Evolutionary conservation across 495 filamentous ascomycete species (phyloP), one percentile per base, ranked within the genome.

Genomic region (Daldinia childiae): DNA sequence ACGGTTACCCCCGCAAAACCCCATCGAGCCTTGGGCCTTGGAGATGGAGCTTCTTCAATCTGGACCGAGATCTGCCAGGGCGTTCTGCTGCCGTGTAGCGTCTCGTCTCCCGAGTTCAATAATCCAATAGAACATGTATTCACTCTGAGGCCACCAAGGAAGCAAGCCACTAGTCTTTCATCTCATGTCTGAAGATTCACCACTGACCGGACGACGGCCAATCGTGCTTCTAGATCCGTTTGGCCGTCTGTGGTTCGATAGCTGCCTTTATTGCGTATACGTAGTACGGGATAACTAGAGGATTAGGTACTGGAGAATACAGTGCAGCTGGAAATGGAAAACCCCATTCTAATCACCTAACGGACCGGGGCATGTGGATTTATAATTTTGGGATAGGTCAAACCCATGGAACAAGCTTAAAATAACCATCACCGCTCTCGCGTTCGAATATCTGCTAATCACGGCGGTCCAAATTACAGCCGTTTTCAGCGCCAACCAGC

Each of bases 1-100:
- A 73, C 58, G 50, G 60, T 69, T 69, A 73, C 71, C 71, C 71
- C 71, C 62, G 64, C 66, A 54, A 64, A 69, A 43, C 62, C 66
- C 66, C 71, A 69, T 65, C 52, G 58, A 62, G 50, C 43, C 58
- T 69, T 51, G 43, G 52, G 50, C 43, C 58, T 69, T 51, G 43
- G 52, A 69, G 66, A 61, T 66, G 57, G 62, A 55, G 57, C 55
- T 63, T 43, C 54, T 62, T 65, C 50, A 61, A 73, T 69, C 65
- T 73, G 70, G 70, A 73, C 70, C 71, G 66, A 73, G 71, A 73
- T 73, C 71, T 73, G 66, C 71, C 56, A 69, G 17, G 71, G 71
- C 66, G 71, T 66, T 69, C 62, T 66, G 66, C 66, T 73, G 58
- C 54, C 58, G 68, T 69, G 71, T 66, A 69, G 62, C 62, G 66